A percentile compares a stretch with the other conserved stretches of the same genome.
phyloP scores from a whole-genome alignment of 495 filamentous ascomycete species.

The Aspergillus indologenus region DNA sequence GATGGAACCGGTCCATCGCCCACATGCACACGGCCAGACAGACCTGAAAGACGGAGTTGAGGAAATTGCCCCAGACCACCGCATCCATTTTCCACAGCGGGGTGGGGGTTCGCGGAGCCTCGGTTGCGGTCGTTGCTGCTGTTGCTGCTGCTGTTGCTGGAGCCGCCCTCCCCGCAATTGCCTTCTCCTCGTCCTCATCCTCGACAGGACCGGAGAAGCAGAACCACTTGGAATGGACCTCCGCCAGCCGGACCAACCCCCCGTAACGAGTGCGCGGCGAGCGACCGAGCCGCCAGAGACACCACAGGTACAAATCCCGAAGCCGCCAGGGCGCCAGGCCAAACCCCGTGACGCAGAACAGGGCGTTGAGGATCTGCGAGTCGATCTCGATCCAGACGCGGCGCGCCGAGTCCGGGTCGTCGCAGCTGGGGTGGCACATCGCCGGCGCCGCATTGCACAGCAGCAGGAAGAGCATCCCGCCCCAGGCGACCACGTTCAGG shows the following conservation, averaged over 20 bases:
- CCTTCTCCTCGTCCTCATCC: too few species aligned
- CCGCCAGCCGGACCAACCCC: conserved; percentile 49
- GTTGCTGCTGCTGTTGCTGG: too few species aligned
- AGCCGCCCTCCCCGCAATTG: too few species aligned
- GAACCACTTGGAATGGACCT: conserved; percentile 69
- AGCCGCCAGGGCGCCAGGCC: conserved; percentile 84
- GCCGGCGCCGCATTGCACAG: conserved; percentile 70
- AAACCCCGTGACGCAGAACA: conserved; percentile 86
- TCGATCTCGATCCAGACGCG: conserved; percentile 82
- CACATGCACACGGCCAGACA: conserved; percentile 79
- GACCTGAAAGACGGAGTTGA: conserved; percentile 73
- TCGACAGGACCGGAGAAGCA: not conserved
- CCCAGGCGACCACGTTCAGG: conserved; percentile 81
- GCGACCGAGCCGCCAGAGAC: conserved; percentile 60
- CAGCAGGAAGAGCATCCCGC: conserved; percentile 84
- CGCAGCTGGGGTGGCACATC: conserved; percentile 74
- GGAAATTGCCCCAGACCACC: conserved; percentile 68
- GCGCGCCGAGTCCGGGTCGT: conserved; percentile 68
- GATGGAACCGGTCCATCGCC: conserved; percentile 64
- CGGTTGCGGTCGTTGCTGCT: too few species aligned
- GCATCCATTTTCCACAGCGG: conserved; percentile 74
- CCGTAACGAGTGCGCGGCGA: too few species aligned
- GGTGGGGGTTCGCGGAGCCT: conserved; percentile 46
- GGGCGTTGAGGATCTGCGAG: conserved; percentile 76
- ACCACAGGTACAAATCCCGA: conserved; percentile 68